Evolutionary conservation across 305 asterid genomes (phyloP).

Genomic region (Fraxinus dipetala): DNA sequence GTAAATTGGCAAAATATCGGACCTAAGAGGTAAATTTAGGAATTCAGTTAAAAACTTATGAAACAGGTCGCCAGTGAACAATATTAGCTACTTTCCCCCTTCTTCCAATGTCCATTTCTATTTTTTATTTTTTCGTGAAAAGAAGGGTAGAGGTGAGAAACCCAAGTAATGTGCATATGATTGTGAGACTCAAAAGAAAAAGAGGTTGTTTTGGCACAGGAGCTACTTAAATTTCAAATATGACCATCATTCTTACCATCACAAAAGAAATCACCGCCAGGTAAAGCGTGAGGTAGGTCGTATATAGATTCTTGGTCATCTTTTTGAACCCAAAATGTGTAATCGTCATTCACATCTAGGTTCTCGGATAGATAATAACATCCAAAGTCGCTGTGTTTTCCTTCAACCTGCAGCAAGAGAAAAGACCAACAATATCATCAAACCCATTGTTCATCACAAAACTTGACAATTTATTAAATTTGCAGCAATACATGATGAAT

Average conservation of each 20-base stretch:
- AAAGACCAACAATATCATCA: conserved; percentile 17
- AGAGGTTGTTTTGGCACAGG: conserved; percentile 13
- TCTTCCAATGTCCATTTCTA: neutral
- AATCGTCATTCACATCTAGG: conserved; percentile 83
- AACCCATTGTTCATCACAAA: conserved; percentile 20
- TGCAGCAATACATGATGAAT: conserved; percentile 9
- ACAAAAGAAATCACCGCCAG: conserved; percentile 45
- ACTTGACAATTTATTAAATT: conserved; percentile 1
- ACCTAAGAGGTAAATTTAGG: neutral
- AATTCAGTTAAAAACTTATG: neutral
- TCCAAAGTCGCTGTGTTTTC: conserved; percentile 54
- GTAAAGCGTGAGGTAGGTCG: conserved; percentile 57
- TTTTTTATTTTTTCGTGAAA: neutral
- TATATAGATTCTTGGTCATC: conserved; percentile 47
- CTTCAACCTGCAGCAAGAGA: conserved; percentile 69
- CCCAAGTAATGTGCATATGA: neutral
- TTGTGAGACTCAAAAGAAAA: conserved; percentile 14
- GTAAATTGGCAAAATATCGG: neutral
- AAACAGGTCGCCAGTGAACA: neutral
- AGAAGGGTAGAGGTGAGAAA: neutral
- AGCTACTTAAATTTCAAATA: conserved; percentile 20
- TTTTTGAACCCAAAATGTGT: conserved; percentile 78
- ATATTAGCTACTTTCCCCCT: neutral
- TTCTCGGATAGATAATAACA: conserved; percentile 88
- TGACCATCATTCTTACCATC: conserved; percentile 38